Evolutionary conservation across 2,329 filamentous ascomycete genomes (phyloP).

Genomic region (Penicillium brasilianum): DNA sequence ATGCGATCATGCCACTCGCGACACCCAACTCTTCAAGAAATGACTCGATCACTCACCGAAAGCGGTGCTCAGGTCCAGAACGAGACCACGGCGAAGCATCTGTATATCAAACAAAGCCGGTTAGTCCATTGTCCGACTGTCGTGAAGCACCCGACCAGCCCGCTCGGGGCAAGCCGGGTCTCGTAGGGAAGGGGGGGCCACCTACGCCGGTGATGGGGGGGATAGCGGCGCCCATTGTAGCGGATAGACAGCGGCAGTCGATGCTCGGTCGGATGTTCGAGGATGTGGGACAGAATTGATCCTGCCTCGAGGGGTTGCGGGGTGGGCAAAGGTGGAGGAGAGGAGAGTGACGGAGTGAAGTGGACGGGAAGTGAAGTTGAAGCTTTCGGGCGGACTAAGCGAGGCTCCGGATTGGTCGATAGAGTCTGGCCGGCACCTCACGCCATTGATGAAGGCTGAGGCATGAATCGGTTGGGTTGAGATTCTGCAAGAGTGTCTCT

Average conservation of each 20-base stretch:
- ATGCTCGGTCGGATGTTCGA: conserved; percentile 13
- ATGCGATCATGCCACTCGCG: conserved; percentile 28
- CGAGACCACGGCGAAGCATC: conserved; percentile 70
- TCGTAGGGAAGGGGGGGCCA: conserved; percentile 29
- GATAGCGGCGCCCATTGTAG: conserved; percentile 49
- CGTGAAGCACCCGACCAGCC: conserved; percentile 15
- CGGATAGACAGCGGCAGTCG: conserved; percentile 23
- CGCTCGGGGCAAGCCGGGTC: conserved; percentile 28
- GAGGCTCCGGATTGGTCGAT: conserved; percentile 43
- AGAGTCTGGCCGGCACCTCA: conserved; percentile 3
- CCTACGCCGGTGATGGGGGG: conserved; percentile 56
- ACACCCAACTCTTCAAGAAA: neutral
- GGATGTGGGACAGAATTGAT: conserved; percentile 26
- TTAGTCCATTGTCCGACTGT: conserved; percentile 24
- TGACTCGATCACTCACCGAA: conserved; percentile 58
- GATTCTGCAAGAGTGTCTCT: neutral
- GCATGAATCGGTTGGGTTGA: neutral
- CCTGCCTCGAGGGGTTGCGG: conserved; percentile 33
- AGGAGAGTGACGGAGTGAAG: conserved; percentile 27
- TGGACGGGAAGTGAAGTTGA: conserved; percentile 40
- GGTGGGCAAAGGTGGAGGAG: conserved; percentile 28
- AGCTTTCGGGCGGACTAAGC: conserved; percentile 47
- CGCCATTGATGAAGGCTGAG: conserved; percentile 1
- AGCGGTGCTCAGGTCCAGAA: conserved; percentile 69
- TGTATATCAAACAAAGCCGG: conserved; percentile 35